phyloP scores from a whole-genome alignment of 148 eudicot species.

The Vaccinium vitisidaea region DNA sequence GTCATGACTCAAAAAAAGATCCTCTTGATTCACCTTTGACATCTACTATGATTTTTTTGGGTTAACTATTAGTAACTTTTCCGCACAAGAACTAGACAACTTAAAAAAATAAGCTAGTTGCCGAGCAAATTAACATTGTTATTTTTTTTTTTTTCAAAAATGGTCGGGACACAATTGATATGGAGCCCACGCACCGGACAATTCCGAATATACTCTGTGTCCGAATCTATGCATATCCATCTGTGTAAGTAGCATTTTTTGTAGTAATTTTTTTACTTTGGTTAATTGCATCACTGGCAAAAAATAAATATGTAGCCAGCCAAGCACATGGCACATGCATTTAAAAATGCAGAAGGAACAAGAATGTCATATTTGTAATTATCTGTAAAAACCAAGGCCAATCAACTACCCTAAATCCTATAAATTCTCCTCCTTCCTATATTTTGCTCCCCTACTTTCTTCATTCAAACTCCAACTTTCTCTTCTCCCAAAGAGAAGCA shows the following conservation, averaged over 20 bases:
- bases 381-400: slow-evolving; percentile 18
- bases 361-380: slow-evolving; percentile 8
- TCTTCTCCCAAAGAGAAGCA: not conserved
- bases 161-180: not conserved
- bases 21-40: not conserved
- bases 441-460: not conserved
- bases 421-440: slow-evolving; percentile 15
- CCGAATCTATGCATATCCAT: not conserved
- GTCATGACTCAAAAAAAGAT: not conserved
- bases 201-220: not conserved
- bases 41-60: not conserved
- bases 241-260: not conserved
- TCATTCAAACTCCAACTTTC: not conserved
- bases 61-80: not conserved
- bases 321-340: not conserved
- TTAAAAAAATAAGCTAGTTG: not conserved
- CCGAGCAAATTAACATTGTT: not conserved
- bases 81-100: not conserved
- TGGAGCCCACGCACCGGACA: not conserved
- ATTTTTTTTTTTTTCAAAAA: not conserved
- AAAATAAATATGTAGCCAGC: not conserved
- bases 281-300: not conserved
- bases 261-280: not conserved
- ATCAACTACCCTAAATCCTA: not conserved
- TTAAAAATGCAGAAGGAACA: not conserved